These are phyloP conservation scores for Kodamaea kakaduensis DNA, from an alignment of 805 yeast genomes.

Conservation along the genomic window DNA sequence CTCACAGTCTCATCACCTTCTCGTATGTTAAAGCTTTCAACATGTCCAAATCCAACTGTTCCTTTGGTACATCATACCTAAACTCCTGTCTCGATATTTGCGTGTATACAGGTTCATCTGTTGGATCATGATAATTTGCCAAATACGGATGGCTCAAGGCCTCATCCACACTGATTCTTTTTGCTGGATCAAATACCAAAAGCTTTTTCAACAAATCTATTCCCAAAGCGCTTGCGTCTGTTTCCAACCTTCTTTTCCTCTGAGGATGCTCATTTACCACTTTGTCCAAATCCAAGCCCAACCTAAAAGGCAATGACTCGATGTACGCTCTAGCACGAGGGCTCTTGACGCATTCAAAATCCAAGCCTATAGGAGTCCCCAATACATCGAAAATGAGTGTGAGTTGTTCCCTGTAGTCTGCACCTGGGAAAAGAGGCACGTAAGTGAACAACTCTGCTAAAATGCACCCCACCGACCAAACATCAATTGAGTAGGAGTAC, in stretches of 20 bases:
- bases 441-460: slow-evolving; percentile 63
- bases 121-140: slow-evolving; percentile 49
- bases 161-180: slow-evolving; percentile 69
- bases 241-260: slow-evolving; percentile 15
- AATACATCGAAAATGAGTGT: slow-evolving; percentile 61
- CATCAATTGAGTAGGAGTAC: slow-evolving; percentile 71
- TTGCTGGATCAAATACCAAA: slow-evolving; percentile 66
- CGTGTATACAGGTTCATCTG: slow-evolving; percentile 26
- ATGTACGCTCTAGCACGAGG: slow-evolving; percentile 25
- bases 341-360: slow-evolving; percentile 19
- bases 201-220: slow-evolving; percentile 28
- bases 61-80: slow-evolving; percentile 20
- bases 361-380: slow-evolving; percentile 56
- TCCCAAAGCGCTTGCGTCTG: slow-evolving; percentile 23
- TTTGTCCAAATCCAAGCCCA: slow-evolving; percentile 15
- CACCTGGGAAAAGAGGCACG: slow-evolving; percentile 70
- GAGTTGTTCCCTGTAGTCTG: slow-evolving; percentile 67
- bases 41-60: slow-evolving; percentile 7
- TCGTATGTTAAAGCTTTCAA: slow-evolving; percentile 10
- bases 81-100: slow-evolving; percentile 26
- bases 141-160: slow-evolving; percentile 86
- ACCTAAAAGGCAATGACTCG: slow-evolving; percentile 21
- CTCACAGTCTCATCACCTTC: slow-evolving; percentile 11
- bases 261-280: slow-evolving; percentile 13
- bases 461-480: slow-evolving; percentile 81